Base-by-base conservation (phyloP, 139 green algal genomes). In the Ettlia oleoabundans region DNA sequence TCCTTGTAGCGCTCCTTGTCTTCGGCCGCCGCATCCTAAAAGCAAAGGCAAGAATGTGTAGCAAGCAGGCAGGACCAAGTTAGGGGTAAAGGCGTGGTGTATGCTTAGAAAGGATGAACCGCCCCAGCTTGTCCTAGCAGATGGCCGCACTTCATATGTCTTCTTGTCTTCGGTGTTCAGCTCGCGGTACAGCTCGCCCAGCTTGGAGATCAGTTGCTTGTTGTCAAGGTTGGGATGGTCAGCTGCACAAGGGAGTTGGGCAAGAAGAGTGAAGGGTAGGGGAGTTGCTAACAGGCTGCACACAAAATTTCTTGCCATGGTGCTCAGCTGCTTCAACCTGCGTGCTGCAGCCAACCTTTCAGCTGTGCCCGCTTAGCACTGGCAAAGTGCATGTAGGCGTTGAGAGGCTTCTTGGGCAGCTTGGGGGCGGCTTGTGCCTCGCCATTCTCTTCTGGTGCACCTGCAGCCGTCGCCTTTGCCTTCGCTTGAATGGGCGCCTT, bases 1-100 rank as follows among this genome's bases (percentile, higher is more conserved):
- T 47, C 33, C 32, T 47, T 32, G 71, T 67, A 78, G 21, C 71
- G 71, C 71, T 78, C 18, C 71, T 78, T 78, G 71, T 78, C 71
- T 1, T 32, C 51, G 5, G 51, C 51, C 2, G 52, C 71, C 32
- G 33, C 3, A 21, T 26, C 71, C 71, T 78, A n/a, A n/a, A n/a
- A n/a, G n/a, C n/a, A n/a, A n/a, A n/a, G n/a, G n/a, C n/a, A n/a
- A n/a, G n/a, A n/a, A n/a, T 32, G 21, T 64, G 68, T 26, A 13
- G 28, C 6, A 62, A 10, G 41, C 2, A 35, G n/a, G 5, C 43
- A 62, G n/a, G n/a, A n/a, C n/a, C n/a, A n/a, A n/a, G n/a, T n/a
- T n/a, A n/a, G n/a, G n/a, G n/a, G n/a, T n/a, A n/a, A n/a, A n/a
- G n/a, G n/a, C n/a, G n/a, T n/a, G n/a, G n/a, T n/a, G n/a, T n/a